A percentile compares a stretch with the other conserved stretches of the same genome.
Conservation (phyloP, 2,329 filamentous ascomycete species). For the Cladosporium oxysporum region DNA sequence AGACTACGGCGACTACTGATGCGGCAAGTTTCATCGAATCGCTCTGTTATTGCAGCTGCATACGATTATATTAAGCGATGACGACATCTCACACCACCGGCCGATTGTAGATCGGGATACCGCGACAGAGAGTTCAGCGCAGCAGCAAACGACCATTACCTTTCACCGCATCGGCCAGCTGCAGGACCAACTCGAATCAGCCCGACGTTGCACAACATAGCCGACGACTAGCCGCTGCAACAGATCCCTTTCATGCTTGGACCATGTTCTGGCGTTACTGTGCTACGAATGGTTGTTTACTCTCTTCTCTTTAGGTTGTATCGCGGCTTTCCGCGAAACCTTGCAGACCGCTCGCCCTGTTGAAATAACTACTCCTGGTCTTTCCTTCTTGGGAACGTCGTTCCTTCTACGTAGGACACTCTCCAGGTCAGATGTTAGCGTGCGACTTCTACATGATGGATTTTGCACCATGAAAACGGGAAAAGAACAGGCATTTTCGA, state of each 20-base stretch:
- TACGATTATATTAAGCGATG: background rate
- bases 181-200: background rate
- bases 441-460: background rate
- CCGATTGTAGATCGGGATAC: background rate
- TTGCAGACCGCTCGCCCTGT: background rate
- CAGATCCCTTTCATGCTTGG: background rate
- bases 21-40: background rate
- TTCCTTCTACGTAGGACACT: background rate
- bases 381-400: background rate
- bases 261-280: background rate
- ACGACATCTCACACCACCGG: conserved; percentile 1
- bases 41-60: background rate
- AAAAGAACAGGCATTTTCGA: background rate
- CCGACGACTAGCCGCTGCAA: conserved; percentile 2
- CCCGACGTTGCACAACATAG: background rate
- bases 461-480: background rate
- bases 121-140: background rate
- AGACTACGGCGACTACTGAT: background rate
- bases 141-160: background rate
- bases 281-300: background rate
- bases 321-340: background rate
- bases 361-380: background rate
- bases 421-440: background rate
- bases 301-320: background rate
- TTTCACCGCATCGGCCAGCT: conserved; percentile 7